Base-by-base conservation (phyloP, 2,329 filamentous ascomycete genomes). In the Diaporthe nobilis region DNA sequence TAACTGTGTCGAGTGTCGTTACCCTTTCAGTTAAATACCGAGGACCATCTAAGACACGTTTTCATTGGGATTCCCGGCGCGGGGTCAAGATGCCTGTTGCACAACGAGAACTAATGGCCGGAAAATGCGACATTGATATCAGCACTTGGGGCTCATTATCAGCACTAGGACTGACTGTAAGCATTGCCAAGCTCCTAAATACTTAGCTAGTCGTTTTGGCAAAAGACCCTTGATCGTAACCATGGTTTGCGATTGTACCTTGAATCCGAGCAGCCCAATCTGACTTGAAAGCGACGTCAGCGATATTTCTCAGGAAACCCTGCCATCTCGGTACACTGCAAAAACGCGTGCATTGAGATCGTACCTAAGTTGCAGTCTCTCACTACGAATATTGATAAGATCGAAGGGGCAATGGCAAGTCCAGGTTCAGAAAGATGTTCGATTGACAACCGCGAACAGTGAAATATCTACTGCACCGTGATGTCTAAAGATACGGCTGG, bases 11-110 rank as follows among this genome's bases (percentile, higher is more conserved):
- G 8, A 53, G 5, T 39, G 34, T 53, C 7, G 47, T 17, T 12
- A 51, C 0, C 1, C n/a, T 20, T 25, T 44, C n/a, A 0, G 9
- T 39, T 68, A 39, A 13, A 39, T 13, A 39, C 5, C 42, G 9
- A 22, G 17, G 9, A 39, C 22, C 34, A 39, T 39, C 5, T n/a
- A 25, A 65, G 31, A 12, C 4, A 51, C n/a, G 31, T 12, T 25
- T 42, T 20, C 65, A 28, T 25, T 20, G 9, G 61, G 34, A 70
- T n/a, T 55, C 8, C 65, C 65, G 49, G 49, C 65, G 65, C 65
- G 65, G 65, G 65, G 65, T 70, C n/a, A 55, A 55, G 9, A 55
- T 42, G 39, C 20, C 31, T 42, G 17, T 22, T 42, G 65, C 47
- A 70, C 8, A 13, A n/a, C 6, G 34, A 49, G 22, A 12, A 68